Base-by-base conservation (phyloP, 2,329 filamentous ascomycete genomes). In the Juglanconis juglandina region DNA sequence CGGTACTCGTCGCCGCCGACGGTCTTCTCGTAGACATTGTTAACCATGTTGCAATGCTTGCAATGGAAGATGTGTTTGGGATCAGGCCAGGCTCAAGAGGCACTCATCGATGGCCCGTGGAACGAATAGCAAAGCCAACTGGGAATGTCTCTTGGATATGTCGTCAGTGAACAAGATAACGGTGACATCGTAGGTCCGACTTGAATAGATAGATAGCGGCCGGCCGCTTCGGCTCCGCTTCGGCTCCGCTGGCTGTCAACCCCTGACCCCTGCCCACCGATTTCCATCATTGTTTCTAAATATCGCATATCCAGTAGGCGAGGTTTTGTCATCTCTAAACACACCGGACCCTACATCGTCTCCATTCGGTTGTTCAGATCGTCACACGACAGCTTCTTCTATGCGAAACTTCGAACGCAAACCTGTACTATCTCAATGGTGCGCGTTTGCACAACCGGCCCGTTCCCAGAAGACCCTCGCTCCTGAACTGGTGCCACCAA, bases 21-120 rank as follows among this genome's bases (percentile, higher is more conserved):
- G 34, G 33, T 39, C 51, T 63, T 63, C n/a, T 58, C 61, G 32
- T 37, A 35, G n/a, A 47, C 35, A 4, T 47, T 9, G 24, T 49
- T 49, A 4, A 51, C 49, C 35, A n/a, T 57, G 5, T 42, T 34
- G 10, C 46, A 33, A 34, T 54, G 37, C 14, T 37, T 32, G 14
- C 24, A 24, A 24, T 24, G 44, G 14, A 24, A n/a, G 13, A 17
- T 11, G 17, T 11, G 14, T 47, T 47, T 47, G 3, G 17, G 17
- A n/a, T 17, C 14, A 47, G 17, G 7, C 6, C 44, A 47, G 17
- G 44, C 5, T 47, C 17, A 47, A 9, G 17, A 47, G 17, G 17
- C 44, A 47, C 44, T 47, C 14, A 17, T 24, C 17, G 14, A 47
- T n/a, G 9, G 14, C 5, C 17, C 17, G 9, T 6, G n/a, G 1